Conservation (phyloP, 345 rosid genomes). For the Firmiana major region DNA sequence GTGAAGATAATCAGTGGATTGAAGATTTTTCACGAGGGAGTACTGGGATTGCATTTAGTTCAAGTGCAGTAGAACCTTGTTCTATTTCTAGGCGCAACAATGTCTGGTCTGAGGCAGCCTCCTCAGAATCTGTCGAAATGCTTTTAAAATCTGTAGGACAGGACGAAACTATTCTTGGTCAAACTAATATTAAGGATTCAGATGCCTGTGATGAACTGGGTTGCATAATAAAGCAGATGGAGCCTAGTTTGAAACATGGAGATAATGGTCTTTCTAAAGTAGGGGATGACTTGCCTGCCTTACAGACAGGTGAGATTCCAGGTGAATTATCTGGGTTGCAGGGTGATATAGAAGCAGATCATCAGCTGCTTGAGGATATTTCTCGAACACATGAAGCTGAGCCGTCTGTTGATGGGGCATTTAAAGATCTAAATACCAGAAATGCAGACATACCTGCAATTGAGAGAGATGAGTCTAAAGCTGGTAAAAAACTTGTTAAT, state of each 20-base stretch:
- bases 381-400: slow-evolving; percentile 32
- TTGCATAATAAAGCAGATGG: slow-evolving; percentile 67
- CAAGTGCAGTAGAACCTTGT: slow-evolving; percentile 79
- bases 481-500: slow-evolving; percentile 17
- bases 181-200: slow-evolving; percentile 44
- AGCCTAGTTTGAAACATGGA: slow-evolving; percentile 45
- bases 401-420: slow-evolving; percentile 31
- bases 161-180: slow-evolving; percentile 58
- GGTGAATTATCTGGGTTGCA: slow-evolving; percentile 31
- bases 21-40: slow-evolving; percentile 71
- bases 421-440: slow-evolving; percentile 29
- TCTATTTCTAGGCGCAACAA: slow-evolving; percentile 71
- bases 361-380: slow-evolving; percentile 35
- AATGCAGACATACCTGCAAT: slow-evolving; percentile 24
- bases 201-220: slow-evolving; percentile 71
- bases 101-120: slow-evolving; percentile 99
- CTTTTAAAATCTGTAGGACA: slow-evolving; percentile 91
- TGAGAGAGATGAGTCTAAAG: slow-evolving; percentile 17
- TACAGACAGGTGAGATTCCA: slow-evolving; percentile 31
- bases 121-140: slow-evolving; percentile 90
- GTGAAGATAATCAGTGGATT: slow-evolving; percentile 88
- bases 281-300: slow-evolving; percentile 33
- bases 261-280: slow-evolving; percentile 29
- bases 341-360: slow-evolving; percentile 37
- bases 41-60: slow-evolving; percentile 68